Evolutionary conservation across 805 yeast genomes (phyloP).

Genomic region (Starmerella asiatica): DNA sequence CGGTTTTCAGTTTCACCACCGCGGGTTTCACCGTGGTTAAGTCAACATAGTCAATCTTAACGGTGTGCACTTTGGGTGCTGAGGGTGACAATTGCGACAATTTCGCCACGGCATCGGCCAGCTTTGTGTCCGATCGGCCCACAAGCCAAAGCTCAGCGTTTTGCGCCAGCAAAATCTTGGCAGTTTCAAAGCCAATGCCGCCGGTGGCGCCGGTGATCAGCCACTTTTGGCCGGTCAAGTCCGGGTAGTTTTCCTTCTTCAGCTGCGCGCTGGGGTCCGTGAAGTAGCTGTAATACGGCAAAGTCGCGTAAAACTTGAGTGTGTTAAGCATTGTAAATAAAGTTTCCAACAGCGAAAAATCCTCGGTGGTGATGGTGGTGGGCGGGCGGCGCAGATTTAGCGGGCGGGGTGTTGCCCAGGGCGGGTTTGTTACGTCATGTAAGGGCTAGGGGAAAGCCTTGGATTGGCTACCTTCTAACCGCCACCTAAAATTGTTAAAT

Average conservation of each 20-base stretch:
- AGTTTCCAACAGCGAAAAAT: too few species aligned
- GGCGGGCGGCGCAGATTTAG: too few species aligned
- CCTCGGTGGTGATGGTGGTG: too few species aligned
- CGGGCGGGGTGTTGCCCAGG: too few species aligned
- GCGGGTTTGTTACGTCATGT: too few species aligned
- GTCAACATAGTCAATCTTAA: constrained; percentile 20
- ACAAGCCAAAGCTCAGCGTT: constrained; percentile 29
- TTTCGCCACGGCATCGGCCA: constrained; percentile 23
- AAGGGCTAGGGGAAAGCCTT: too few species aligned
- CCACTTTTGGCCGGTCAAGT: constrained; percentile 27
- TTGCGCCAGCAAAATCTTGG: constrained; percentile 7
- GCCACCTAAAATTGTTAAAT: too few species aligned
- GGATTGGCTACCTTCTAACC: too few species aligned
- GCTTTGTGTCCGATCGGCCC: constrained; percentile 29
- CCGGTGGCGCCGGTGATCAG: constrained; percentile 22
- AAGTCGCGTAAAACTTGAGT: neutral
- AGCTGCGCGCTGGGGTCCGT: constrained; percentile 7
- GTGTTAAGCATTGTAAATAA: neutral
- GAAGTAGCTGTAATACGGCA: neutral
- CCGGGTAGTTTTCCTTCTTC: constrained; percentile 21
- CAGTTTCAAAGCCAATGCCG: constrained; percentile 18
- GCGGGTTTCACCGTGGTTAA: constrained; percentile 20
- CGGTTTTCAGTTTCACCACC: constrained; percentile 8
- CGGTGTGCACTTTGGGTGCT: constrained; percentile 15
- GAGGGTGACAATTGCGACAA: constrained; percentile 22